phyloP scores from a whole-genome alignment of 163 green algal genomes.

The Volvox carteri region DNA sequence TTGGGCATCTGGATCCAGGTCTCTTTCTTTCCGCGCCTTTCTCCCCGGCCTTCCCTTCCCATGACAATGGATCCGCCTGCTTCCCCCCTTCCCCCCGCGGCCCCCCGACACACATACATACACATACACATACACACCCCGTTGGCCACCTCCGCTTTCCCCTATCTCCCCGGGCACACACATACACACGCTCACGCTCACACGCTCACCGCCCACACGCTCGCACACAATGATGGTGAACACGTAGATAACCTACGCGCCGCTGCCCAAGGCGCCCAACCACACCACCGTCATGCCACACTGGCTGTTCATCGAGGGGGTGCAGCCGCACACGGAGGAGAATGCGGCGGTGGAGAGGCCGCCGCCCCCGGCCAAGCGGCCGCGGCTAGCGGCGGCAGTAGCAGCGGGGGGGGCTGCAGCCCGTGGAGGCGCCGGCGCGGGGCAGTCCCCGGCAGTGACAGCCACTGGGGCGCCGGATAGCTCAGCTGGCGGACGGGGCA shows the following conservation, averaged over 20 bases:
- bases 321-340: constrained; percentile 90
- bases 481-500: not conserved
- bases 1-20: too few relatives aligned
- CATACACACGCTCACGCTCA: too few relatives aligned
- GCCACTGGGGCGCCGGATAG: not conserved
- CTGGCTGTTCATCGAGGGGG: constrained; percentile 93
- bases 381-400: not conserved
- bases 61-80: too few relatives aligned
- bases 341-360: constrained; percentile 78
- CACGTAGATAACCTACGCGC: constrained; percentile 73
- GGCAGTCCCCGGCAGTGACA: not conserved
- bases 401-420: not conserved
- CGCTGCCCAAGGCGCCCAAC: constrained; percentile 76
- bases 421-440: not conserved
- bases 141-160: too few relatives aligned
- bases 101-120: too few relatives aligned
- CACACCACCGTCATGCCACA: constrained; percentile 79
- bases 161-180: too few relatives aligned
- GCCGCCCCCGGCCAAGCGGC: constrained; percentile 58
- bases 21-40: too few relatives aligned
- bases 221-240: too few relatives aligned
- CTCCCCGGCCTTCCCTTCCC: too few relatives aligned
- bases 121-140: too few relatives aligned
- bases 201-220: too few relatives aligned
- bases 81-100: too few relatives aligned